These are phyloP conservation scores for Trichoderma guizhouense DNA, from an alignment of 2,329 filamentous ascomycete species.

Conservation along the genomic window DNA sequence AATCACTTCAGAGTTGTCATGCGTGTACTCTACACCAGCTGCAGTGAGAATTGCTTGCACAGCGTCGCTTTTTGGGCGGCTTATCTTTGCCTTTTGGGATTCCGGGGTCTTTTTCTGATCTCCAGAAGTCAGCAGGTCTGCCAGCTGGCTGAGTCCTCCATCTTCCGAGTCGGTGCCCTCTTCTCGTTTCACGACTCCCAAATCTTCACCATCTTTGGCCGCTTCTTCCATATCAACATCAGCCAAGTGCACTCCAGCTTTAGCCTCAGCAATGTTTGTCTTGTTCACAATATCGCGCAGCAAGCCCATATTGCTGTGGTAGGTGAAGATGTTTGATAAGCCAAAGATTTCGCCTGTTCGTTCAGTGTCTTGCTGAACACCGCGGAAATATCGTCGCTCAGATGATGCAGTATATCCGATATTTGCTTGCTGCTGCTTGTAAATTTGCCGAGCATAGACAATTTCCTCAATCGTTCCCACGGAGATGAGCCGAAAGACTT, in stretches of 20 bases:
- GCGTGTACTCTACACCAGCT: conserved; percentile 90
- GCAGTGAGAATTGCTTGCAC: conserved; percentile 84
- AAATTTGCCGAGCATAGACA: conserved; percentile 93
- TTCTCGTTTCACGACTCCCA: conserved; percentile 44
- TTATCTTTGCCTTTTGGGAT: conserved; percentile 35
- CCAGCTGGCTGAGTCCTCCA: conserved; percentile 70
- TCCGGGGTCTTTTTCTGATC: conserved; percentile 41
- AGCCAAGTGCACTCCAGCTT: conserved; percentile 76
- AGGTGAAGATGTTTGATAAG: conserved; percentile 79
- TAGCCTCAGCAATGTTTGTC: conserved; percentile 92
- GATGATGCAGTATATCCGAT: conserved; percentile 92
- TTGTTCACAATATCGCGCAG: conserved; percentile 97
- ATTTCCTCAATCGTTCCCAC: conserved; percentile 95
- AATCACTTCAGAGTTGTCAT: conserved; percentile 93
- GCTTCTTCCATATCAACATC: conserved; percentile 68
- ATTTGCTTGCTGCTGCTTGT: conserved; percentile 98
- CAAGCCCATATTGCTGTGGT: conserved; percentile 73
- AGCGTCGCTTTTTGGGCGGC: conserved; percentile 60
- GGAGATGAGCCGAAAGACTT: conserved; percentile 89
- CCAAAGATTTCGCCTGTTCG: conserved; percentile 95
- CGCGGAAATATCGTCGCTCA: conserved; percentile 92
- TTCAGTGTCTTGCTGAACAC: conserved; percentile 77
- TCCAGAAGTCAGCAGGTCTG: conserved; percentile 47
- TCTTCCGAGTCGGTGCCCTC: conserved; percentile 53
- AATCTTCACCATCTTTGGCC: conserved; percentile 49